phyloP scores from a whole-genome alignment of 2,329 filamentous ascomycete genomes.

The Penicillium sp. region DNA sequence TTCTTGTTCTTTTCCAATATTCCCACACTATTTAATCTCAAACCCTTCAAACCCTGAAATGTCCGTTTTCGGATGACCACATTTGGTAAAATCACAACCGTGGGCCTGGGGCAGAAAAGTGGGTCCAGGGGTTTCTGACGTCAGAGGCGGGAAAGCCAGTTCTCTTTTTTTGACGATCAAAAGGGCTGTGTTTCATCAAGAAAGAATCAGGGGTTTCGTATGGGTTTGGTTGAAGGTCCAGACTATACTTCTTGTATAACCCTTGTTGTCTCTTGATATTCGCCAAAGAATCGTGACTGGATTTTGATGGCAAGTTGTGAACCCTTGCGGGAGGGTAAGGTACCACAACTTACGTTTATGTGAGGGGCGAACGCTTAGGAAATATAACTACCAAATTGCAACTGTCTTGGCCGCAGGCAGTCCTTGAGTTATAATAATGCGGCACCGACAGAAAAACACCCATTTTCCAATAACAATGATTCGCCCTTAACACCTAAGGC shows the following conservation, averaged over 20 bases:
- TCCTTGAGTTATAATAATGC: not conserved
- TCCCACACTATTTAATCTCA: too few relatives aligned
- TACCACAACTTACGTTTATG: not conserved
- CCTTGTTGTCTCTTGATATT: not conserved
- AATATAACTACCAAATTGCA: not conserved
- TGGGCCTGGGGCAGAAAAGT: not conserved
- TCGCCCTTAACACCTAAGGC: not conserved
- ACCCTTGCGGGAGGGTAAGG: not conserved
- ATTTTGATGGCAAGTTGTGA: not conserved
- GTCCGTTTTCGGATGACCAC: not conserved
- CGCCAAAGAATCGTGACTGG: not conserved
- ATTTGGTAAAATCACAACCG: not conserved
- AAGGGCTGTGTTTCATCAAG: not conserved
- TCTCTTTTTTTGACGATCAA: not conserved
- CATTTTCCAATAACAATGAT: not conserved
- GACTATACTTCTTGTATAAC: not conserved
- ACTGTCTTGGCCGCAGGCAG: not conserved
- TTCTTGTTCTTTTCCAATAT: too few relatives aligned
- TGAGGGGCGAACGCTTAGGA: not conserved
- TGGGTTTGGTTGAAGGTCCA: not conserved
- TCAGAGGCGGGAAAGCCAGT: slow-evolving; percentile 7
- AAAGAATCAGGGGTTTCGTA: not conserved
- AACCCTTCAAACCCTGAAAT: not conserved
- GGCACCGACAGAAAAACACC: not conserved
- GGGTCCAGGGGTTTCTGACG: slow-evolving; percentile 12